Conservation (phyloP, 129 eudicot genomes). For the Gnaphalium uliginosum region DNA sequence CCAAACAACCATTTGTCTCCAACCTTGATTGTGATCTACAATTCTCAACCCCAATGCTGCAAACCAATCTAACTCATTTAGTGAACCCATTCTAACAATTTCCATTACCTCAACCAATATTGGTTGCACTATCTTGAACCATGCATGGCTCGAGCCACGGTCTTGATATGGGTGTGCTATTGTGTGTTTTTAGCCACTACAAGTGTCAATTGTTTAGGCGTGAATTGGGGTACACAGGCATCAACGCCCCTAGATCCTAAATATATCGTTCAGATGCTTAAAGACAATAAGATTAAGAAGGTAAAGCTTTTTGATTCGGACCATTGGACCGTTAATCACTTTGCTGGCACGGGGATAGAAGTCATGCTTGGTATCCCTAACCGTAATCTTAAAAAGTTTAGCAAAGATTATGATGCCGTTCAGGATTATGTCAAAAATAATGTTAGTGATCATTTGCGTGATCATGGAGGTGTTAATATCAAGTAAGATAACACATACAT, state of each 20-base stretch:
- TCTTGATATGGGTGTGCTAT: slow-evolving; percentile 35
- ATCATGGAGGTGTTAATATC: slow-evolving; percentile 42
- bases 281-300: slow-evolving; percentile 50
- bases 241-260: slow-evolving; percentile 40
- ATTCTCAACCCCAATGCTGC: neutral
- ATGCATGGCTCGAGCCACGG: slow-evolving; percentile 52
- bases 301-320: slow-evolving; percentile 62
- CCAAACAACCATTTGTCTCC: neutral
- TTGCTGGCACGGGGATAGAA: slow-evolving; percentile 48
- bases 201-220: slow-evolving; percentile 31
- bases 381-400: slow-evolving; percentile 26
- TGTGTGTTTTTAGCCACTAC: slow-evolving; percentile 16
- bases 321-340: slow-evolving; percentile 32
- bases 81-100: slow-evolving; percentile 16
- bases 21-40: neutral
- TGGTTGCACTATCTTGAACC: slow-evolving; percentile 28
- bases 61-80: neutral
- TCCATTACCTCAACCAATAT: slow-evolving; percentile 5
- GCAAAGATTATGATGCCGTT: slow-evolving; percentile 30
- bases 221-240: slow-evolving; percentile 51
- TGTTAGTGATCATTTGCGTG: slow-evolving; percentile 32
- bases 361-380: slow-evolving; percentile 56
- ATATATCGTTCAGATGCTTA: slow-evolving; percentile 42
- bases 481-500: slow-evolving; percentile 24
- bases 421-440: slow-evolving; percentile 45